A percentile compares a stretch with the other conserved stretches of the same genome.
Evolutionary conservation across 2,329 filamentous ascomycete genomes (phyloP).

Genomic region (Phyllosticta capitalensis): DNA sequence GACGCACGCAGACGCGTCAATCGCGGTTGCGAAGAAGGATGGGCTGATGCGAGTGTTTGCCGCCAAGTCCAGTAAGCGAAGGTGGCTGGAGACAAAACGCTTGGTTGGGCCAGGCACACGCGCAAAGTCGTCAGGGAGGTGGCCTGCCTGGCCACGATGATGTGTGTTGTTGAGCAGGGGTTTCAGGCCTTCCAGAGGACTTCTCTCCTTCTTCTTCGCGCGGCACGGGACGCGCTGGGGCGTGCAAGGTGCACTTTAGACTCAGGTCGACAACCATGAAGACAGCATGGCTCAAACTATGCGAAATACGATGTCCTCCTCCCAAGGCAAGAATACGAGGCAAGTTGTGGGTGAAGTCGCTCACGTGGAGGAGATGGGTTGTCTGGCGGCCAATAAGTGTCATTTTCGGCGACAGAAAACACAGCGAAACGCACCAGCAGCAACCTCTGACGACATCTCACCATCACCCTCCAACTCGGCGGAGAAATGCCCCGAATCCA

Average conservation of each 20-base stretch:
- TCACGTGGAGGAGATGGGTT: background rate
- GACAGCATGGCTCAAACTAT: background rate
- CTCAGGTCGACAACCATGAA: background rate
- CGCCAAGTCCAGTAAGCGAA: background rate
- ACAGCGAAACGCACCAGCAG: background rate
- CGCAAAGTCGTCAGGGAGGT: background rate
- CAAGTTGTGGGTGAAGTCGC: background rate
- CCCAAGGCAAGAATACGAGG: background rate
- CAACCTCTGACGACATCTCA: background rate
- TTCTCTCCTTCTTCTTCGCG: background rate
- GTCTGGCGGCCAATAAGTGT: background rate
- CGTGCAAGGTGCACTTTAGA: background rate
- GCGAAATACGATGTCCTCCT: background rate
- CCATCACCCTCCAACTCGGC: background rate
- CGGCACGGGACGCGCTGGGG: background rate
- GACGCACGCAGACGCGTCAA: background rate
- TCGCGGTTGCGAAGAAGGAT: background rate
- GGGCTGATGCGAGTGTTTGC: background rate
- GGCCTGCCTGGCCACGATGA: background rate
- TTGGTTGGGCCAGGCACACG: background rate
- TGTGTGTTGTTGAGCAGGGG: background rate
- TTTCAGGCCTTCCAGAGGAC: background rate
- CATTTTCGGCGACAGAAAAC: background rate
- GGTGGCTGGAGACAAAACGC: background rate
- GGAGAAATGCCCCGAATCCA: background rate